Conservation (phyloP, 2,329 filamentous ascomycete species). For the Alternaria sp. region DNA sequence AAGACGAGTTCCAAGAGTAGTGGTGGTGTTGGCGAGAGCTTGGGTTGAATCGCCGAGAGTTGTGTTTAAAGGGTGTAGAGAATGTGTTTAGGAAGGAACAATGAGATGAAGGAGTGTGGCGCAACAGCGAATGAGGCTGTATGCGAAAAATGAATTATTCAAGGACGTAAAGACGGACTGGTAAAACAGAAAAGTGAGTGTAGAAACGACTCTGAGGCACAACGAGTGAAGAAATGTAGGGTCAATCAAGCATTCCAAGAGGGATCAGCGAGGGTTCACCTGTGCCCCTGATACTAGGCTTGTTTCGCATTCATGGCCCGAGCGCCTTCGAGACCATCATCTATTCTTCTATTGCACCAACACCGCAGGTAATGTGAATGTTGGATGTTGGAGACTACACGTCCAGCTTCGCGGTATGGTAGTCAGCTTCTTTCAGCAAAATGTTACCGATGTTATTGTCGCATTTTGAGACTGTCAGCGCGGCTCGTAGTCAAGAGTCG, state of each 20-base stretch:
- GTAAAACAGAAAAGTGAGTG: conserved; percentile 36
- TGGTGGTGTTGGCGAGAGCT: conserved; percentile 33
- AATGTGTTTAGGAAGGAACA: conserved; percentile 13
- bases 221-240: conserved; percentile 39
- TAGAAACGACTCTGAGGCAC: conserved; percentile 44
- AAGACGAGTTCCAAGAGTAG: conserved; percentile 35
- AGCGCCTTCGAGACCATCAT: conserved; percentile 3
- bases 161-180: conserved; percentile 38
- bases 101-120: conserved; percentile 28
- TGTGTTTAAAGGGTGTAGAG: conserved; percentile 19
- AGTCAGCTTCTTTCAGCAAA: neutral
- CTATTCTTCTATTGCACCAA: neutral
- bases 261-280: conserved; percentile 27
- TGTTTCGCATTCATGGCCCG: conserved; percentile 26
- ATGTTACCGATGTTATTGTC: neutral
- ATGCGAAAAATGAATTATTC: conserved; percentile 27
- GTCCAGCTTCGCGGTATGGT: neutral
- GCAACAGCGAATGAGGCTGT: conserved; percentile 32
- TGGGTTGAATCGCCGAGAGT: conserved; percentile 33
- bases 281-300: conserved; percentile 35
- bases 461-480: neutral
- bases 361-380: neutral
- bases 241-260: conserved; percentile 34
- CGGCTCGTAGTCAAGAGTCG: neutral
- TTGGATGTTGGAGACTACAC: neutral